phyloP scores from a whole-genome alignment of 75 land plant species.

The Pinus tabuliformis region DNA sequence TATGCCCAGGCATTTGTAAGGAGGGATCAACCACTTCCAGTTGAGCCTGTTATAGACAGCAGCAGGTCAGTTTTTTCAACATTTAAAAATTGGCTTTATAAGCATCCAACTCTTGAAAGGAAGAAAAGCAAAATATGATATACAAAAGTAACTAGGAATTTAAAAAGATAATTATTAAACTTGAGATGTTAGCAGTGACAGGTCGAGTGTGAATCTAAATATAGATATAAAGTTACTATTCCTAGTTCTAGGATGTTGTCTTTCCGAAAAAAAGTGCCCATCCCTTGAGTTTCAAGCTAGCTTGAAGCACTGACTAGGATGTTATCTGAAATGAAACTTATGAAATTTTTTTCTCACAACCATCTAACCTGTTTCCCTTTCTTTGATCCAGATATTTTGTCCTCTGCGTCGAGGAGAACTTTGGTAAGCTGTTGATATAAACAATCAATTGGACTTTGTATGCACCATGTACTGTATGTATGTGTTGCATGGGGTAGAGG shows the following conservation, averaged over 20 bases:
- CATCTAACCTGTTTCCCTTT: slow-evolving; percentile 9
- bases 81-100: not conserved
- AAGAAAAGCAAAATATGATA: not conserved
- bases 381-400: slow-evolving; percentile 77
- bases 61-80: slow-evolving; percentile 66
- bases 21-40: slow-evolving; percentile 87
- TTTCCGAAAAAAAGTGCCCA: not conserved
- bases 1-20: slow-evolving; percentile 94
- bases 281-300: not conserved
- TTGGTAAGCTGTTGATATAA: slow-evolving; percentile 43
- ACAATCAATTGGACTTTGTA: not conserved
- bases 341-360: not conserved
- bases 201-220: not conserved
- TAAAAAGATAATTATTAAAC: not conserved
- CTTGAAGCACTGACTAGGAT: not conserved
- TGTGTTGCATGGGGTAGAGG: not conserved
- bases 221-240: not conserved
- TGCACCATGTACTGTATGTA: too few species aligned
- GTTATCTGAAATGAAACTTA: not conserved
- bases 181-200: too few species aligned
- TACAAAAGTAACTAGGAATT: not conserved
- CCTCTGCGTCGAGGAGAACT: slow-evolving; percentile 86
- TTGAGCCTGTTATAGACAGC: slow-evolving; percentile 96
- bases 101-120: not conserved
- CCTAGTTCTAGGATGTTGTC: not conserved